Conservation (phyloP, 768 basidiomycete species). For the Amanita rubescens region DNA sequence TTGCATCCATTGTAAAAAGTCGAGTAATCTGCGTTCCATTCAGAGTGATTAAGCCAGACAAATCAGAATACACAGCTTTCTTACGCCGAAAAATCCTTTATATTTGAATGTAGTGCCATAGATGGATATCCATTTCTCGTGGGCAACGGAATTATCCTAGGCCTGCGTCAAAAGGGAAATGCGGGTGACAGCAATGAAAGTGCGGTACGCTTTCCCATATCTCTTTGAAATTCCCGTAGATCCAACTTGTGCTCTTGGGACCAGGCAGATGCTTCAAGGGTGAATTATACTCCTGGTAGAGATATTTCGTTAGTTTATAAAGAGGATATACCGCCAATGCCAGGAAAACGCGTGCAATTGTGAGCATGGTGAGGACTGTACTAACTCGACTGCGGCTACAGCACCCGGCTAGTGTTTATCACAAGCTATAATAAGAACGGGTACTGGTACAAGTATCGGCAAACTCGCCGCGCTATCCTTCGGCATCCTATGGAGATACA, state of each 20-base stretch:
- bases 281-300: conserved; percentile 29
- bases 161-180: neutral
- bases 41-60: neutral
- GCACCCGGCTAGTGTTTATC: too few species aligned
- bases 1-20: conserved; percentile 52
- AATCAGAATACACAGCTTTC: conserved; percentile 8
- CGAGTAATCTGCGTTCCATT: conserved; percentile 22
- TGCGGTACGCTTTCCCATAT: conserved; percentile 33
- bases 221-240: conserved; percentile 43
- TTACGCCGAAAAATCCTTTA: conserved; percentile 36
- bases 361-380: neutral
- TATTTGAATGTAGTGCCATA: conserved; percentile 43
- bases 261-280: conserved; percentile 44
- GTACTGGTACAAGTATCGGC: too few species aligned
- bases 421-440: too few species aligned
- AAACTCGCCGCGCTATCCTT: too few species aligned
- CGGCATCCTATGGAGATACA: conserved; percentile 11
- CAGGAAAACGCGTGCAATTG: neutral
- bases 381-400: neutral
- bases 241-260: conserved; percentile 33
- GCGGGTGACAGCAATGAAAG: neutral
- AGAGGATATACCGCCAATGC: conserved; percentile 20
- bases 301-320: conserved; percentile 21
- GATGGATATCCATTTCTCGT: conserved; percentile 41
- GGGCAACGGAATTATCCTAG: conserved; percentile 30